A percentile compares a stretch with the other conserved stretches of the same genome.
Conservation (phyloP, 1,284 basidiomycete species). For the Heterobasidion parviporum region DNA sequence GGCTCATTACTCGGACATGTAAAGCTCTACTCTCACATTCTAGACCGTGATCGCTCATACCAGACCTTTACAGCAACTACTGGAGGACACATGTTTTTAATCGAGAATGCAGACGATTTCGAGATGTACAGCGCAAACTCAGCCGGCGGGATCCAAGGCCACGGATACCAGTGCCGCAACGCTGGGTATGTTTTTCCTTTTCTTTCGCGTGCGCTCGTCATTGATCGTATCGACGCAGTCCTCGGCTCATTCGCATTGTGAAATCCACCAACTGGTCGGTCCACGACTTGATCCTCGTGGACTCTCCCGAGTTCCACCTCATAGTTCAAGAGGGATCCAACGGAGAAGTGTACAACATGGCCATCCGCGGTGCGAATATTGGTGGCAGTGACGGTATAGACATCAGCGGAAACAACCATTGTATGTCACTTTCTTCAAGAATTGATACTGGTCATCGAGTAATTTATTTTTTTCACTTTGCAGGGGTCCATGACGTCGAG, state of each 20-base stretch:
- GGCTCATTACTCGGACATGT: slow-evolving; percentile 22
- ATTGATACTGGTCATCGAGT: background rate
- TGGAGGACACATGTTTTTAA: slow-evolving; percentile 23
- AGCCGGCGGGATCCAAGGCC: slow-evolving; percentile 26
- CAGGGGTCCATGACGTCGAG: slow-evolving; percentile 28
- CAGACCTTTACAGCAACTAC: slow-evolving; percentile 4
- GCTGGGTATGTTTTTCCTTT: slow-evolving; percentile 18
- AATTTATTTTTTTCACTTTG: background rate
- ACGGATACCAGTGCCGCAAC: slow-evolving; percentile 25
- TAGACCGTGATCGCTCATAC: background rate
- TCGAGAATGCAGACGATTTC: slow-evolving; percentile 26
- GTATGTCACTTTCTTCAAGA: background rate
- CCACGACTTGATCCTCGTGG: slow-evolving; percentile 28
- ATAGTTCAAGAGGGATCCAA: slow-evolving; percentile 23
- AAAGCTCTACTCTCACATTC: background rate
- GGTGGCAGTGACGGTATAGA: slow-evolving; percentile 29
- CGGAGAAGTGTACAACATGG: slow-evolving; percentile 28
- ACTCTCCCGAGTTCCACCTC: slow-evolving; percentile 30
- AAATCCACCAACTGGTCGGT: slow-evolving; percentile 25
- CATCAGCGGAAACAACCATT: slow-evolving; percentile 22
- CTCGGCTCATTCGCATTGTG: slow-evolving; percentile 25
- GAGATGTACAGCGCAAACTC: slow-evolving; percentile 28
- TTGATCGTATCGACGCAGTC: slow-evolving; percentile 7
- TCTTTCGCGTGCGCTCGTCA: background rate
- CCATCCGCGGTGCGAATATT: slow-evolving; percentile 26